These are phyloP conservation scores for Bocquillonia castaneifolia DNA, from an alignment of 441 rosid genomes.

Conservation along the genomic window DNA sequence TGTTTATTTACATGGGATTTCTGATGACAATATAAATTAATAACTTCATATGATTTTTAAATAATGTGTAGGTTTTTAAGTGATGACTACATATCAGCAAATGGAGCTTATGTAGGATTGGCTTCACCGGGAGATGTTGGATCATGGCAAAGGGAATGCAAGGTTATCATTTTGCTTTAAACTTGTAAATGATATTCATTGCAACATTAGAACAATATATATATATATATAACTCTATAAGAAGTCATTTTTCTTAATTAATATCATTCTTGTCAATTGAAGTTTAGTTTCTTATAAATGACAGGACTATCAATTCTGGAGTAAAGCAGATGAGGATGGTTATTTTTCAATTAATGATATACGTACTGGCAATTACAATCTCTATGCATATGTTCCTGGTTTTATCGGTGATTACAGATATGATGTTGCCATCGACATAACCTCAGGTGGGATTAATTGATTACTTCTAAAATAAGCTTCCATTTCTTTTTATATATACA, in stretches of 20 bases:
- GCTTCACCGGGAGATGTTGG: constrained; percentile 68
- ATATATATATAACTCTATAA: no score
- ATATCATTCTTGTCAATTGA: no score
- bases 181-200: background rate
- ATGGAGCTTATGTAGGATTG: constrained; percentile 57
- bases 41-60: background rate
- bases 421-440: constrained; percentile 32
- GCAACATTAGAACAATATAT: background rate
- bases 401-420: constrained; percentile 51
- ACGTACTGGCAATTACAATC: constrained; percentile 38
- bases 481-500: background rate
- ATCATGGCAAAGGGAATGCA: constrained; percentile 76
- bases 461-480: background rate
- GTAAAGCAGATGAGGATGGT: constrained; percentile 42
- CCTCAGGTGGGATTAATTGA: constrained; percentile 31
- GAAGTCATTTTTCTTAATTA: no score
- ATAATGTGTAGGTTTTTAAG: constrained; percentile 33
- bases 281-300: no score
- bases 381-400: constrained; percentile 58
- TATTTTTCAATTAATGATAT: constrained; percentile 39
- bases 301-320: constrained; percentile 57
- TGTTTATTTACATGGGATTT: background rate
- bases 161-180: constrained; percentile 30
- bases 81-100: constrained; percentile 35
- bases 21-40: background rate